A percentile compares a stretch with the other conserved stretches of the same genome.
Evolutionary conservation across 202 grass and related monocot genomes (phyloP).

Genomic region (Eragrostis tef): DNA sequence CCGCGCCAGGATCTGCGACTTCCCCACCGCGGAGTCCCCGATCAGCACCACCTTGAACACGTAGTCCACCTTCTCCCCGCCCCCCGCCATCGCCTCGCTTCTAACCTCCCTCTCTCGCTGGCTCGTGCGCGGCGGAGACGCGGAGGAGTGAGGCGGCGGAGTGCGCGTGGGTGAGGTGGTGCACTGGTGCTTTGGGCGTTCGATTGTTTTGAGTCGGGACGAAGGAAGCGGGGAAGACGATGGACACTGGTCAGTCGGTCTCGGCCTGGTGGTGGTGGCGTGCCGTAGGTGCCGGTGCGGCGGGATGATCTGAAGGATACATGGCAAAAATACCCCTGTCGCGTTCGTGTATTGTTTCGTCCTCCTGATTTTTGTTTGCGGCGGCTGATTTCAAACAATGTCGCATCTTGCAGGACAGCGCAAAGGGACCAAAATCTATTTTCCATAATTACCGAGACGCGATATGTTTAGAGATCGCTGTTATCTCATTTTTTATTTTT

Average conservation of each 20-base stretch:
- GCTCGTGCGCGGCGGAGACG: background rate
- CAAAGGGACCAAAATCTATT: no score
- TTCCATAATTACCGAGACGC: no score
- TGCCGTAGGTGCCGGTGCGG: background rate
- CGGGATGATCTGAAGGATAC: background rate
- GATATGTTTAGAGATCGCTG: no score
- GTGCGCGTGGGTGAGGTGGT: constrained; percentile 1
- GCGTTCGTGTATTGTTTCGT: no score
- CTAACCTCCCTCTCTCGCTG: background rate
- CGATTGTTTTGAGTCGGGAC: background rate
- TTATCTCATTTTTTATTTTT: no score
- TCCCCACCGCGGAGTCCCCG: constrained; percentile 92
- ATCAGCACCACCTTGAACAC: constrained; percentile 99
- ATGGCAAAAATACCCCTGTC: no score
- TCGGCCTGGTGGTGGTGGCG: background rate
- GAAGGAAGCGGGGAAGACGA: constrained; percentile 25
- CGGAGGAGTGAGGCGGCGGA: constrained; percentile 11
- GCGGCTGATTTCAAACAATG: no score
- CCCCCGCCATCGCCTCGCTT: constrained; percentile 41
- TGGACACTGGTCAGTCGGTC: background rate
- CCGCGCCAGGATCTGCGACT: constrained; percentile 93
- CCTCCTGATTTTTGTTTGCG: no score
- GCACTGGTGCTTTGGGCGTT: no score
- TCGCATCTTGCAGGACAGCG: no score
- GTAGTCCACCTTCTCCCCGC: constrained; percentile 86